These are phyloP conservation scores for Helotiales sp. DNA, from an alignment of 2,329 filamentous ascomycete genomes.

Conservation along the genomic window DNA sequence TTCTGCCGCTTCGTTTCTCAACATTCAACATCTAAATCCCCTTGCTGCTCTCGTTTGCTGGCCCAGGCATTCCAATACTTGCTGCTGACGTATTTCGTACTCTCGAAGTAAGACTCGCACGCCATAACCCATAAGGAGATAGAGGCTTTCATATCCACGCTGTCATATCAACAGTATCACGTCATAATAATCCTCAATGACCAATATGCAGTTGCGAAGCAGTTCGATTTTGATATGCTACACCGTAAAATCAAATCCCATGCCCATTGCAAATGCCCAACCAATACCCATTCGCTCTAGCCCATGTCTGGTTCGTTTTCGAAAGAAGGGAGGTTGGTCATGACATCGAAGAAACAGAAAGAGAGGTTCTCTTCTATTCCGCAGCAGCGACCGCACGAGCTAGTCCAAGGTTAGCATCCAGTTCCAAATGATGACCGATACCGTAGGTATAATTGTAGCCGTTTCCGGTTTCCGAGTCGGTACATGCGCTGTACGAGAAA, in stretches of 20 bases:
- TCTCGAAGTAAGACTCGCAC: too few relatives aligned
- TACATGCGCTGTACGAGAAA: slow-evolving; percentile 37
- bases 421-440: too few relatives aligned
- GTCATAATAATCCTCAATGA: neutral
- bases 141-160: too few relatives aligned
- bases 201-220: slow-evolving; percentile 30
- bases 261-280: slow-evolving; percentile 43
- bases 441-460: neutral
- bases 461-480: neutral
- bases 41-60: neutral
- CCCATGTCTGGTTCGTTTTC: slow-evolving; percentile 32
- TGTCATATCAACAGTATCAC: slow-evolving; percentile 12
- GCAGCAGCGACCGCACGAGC: slow-evolving; percentile 65
- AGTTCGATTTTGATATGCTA: slow-evolving; percentile 44
- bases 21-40: neutral
- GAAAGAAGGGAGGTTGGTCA: slow-evolving; percentile 38
- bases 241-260: slow-evolving; percentile 41
- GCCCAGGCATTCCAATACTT: too few relatives aligned
- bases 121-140: too few relatives aligned
- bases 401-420: slow-evolving; percentile 46
- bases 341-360: slow-evolving; percentile 40
- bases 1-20: neutral
- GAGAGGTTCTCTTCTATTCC: slow-evolving; percentile 45
- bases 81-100: too few relatives aligned
- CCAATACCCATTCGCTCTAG: slow-evolving; percentile 39